Evolutionary conservation across 2,329 filamentous ascomycete species (phyloP), one percentile per base, ranked within the genome.

Genomic region (Calonectria ilicicola): DNA sequence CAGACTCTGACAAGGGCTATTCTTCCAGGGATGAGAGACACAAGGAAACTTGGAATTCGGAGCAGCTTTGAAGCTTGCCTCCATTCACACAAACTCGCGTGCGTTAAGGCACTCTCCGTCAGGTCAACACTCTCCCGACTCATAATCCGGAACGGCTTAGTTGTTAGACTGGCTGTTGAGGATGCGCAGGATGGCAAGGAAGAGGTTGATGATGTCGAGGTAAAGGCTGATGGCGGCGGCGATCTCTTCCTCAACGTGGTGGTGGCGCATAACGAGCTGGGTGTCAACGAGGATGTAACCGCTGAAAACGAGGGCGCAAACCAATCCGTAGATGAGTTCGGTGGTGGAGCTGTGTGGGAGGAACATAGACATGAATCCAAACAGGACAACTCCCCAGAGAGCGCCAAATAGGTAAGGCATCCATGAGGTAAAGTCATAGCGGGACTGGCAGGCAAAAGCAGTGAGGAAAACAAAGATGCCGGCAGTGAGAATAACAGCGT

Each of bases 341-440:
- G 93, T 87, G 29, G 93, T 96, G 83, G 91, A 95, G 84, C 89
- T 94, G 84, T 93, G 91, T 4, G 95, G 96, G 86, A 99, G 93
- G 89, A 98, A 98, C 77, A 91, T 90, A 76, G 93, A 89, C 90
- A 98, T 95, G 88, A 99, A 97, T 64, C 97, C 94, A 82, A 98
- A 98, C 47, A 99, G 88, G 75, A 99, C 89, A 72, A 98, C 86
- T 8, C 94, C 93, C 97, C 97, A 98, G 21, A 99, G 90, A 0
- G 89, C 93, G 71, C 96, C 96, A 80, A 97, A 97, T 4, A 98
- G 91, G 83, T 98, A 98, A 21, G 97, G 96, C 88, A 96, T 94
- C 96, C 97, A 99, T 76, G 91, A 93, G 1, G 96, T 98, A 83
- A 99, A 99, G 87, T 99, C 97, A 83, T 99, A 99, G 84, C 97